phyloP scores from a whole-genome alignment of 1,139 yeast species.

The Magnusiomyces paraingens region DNA sequence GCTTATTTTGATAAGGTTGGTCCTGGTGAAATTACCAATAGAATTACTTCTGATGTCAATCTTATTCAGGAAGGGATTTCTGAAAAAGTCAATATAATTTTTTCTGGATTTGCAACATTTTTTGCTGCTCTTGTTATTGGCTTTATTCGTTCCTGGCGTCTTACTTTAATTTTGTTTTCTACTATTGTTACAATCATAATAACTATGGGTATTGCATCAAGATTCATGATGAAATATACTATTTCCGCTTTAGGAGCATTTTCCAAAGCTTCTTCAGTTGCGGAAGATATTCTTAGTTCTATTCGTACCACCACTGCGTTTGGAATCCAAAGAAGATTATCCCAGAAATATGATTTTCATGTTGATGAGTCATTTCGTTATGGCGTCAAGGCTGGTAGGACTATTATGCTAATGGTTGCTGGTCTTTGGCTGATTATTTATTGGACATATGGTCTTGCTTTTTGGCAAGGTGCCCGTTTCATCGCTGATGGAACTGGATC shows the following conservation, averaged over 20 bases:
- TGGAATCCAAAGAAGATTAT: conserved; percentile 37
- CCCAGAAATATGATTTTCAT: conserved; percentile 30
- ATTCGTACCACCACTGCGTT: conserved; percentile 41
- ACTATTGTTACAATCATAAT: conserved; percentile 32
- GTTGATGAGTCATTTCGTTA: conserved; percentile 28
- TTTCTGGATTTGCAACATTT: conserved; percentile 36
- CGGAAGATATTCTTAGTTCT: conserved; percentile 40
- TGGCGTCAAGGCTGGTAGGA: conserved; percentile 20
- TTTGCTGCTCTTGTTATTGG: conserved; percentile 38
- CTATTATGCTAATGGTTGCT: conserved; percentile 35
- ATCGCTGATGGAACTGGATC: conserved; percentile 31
- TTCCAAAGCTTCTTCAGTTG: conserved; percentile 36
- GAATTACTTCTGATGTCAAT: conserved; percentile 40
- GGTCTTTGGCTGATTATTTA: conserved; percentile 34
- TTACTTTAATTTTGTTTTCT: conserved; percentile 35
- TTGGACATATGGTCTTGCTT: conserved; percentile 37
- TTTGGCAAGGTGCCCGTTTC: conserved; percentile 40
- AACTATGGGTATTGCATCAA: conserved; percentile 28
- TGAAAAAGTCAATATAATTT: conserved; percentile 39
- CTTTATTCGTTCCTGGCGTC: conserved; percentile 36
- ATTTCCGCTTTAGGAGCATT: conserved; percentile 29
- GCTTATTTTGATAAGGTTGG: conserved; percentile 43
- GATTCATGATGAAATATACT: conserved; percentile 33
- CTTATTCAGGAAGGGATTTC: conserved; percentile 41
- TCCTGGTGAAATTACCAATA: conserved; percentile 40